Evolutionary conservation across 2,329 filamentous ascomycete genomes (phyloP).

Genomic region (Shiraia sp.): DNA sequence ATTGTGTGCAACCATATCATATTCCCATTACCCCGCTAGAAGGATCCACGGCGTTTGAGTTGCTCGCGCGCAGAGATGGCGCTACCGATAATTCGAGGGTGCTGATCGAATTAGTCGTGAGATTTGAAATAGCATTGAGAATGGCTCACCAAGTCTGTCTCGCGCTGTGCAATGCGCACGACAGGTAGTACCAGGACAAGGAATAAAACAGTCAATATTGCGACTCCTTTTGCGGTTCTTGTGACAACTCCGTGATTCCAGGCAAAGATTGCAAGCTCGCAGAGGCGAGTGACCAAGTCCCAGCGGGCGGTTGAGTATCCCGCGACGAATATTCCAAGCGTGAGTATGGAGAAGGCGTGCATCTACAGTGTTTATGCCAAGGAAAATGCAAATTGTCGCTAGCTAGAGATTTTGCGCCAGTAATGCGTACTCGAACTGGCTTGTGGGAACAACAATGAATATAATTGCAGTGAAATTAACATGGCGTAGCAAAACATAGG

Average conservation of each 20-base stretch:
- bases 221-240: conserved; percentile 83
- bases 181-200: conserved; percentile 82
- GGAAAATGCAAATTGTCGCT: conserved; percentile 3
- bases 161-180: conserved; percentile 77
- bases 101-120: conserved; percentile 59
- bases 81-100: conserved; percentile 75
- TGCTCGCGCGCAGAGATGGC: conserved; percentile 96
- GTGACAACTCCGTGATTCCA: conserved; percentile 98
- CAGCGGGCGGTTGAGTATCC: conserved; percentile 99
- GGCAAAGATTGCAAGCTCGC: conserved; percentile 95
- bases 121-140: not conserved
- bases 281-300: conserved; percentile 94
- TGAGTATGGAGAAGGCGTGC: conserved; percentile 97
- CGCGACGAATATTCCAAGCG: conserved; percentile 97
- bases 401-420: not conserved
- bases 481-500: conserved; percentile 16
- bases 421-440: too few relatives aligned
- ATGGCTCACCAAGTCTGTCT: conserved; percentile 74
- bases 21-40: conserved; percentile 65
- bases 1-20: conserved; percentile 70
- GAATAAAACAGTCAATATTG: conserved; percentile 81
- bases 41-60: conserved; percentile 89
- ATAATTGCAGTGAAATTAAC: conserved; percentile 13
- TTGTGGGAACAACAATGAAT: conserved; percentile 5
- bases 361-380: conserved; percentile 60